Conservation (phyloP, 257 asterid species). For the Anisodus acutangulus region DNA sequence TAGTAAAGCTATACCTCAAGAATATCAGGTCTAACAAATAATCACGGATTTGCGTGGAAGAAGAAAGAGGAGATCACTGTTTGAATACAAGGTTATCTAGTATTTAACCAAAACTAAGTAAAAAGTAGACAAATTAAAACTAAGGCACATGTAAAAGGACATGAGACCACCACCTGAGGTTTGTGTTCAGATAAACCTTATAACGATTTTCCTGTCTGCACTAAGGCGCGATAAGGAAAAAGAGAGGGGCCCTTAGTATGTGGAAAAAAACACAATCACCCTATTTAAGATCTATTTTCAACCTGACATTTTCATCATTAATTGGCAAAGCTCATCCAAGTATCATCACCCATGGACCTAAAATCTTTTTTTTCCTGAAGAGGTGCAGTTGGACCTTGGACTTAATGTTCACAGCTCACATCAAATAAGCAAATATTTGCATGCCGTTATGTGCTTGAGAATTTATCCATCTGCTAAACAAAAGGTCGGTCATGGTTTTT, state of each 20-base stretch:
- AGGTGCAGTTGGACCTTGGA: background rate
- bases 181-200: no score
- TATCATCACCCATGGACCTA: background rate
- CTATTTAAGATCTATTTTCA: background rate
- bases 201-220: no score
- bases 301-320: background rate
- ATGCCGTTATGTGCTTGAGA: background rate
- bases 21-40: slow-evolving; percentile 12
- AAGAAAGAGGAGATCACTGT: no score
- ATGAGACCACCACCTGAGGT: background rate
- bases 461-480: background rate
- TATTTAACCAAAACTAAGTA: background rate
- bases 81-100: no score
- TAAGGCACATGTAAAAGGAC: background rate
- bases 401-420: background rate
- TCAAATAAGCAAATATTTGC: background rate
- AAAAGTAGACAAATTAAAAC: background rate
- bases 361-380: background rate
- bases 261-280: background rate
- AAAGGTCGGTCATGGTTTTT: background rate
- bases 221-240: no score
- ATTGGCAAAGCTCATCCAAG: background rate
- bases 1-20: slow-evolving; percentile 15
- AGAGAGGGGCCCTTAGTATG: no score
- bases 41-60: background rate